These are phyloP conservation scores for Arthrobotrys megalospora DNA, from an alignment of 2,329 filamentous ascomycete species.

Conservation along the genomic window DNA sequence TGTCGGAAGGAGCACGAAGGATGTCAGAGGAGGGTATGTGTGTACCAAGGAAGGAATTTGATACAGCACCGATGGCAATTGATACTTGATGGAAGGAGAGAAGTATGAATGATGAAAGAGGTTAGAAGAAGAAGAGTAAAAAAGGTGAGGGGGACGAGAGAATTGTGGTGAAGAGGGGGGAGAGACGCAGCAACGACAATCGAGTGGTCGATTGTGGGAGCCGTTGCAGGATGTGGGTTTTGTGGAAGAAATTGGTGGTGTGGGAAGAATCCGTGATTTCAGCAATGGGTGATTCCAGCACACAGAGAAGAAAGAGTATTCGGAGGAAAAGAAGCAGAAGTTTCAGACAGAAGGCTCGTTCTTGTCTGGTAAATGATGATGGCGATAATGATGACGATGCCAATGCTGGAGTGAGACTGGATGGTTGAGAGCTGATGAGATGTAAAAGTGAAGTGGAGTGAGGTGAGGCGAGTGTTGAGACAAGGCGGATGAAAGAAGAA, in stretches of 20 bases:
- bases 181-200: background rate
- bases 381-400: background rate
- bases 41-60: background rate
- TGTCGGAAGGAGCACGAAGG: no score
- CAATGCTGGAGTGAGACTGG: background rate
- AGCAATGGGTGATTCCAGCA: slow-evolving; percentile 9
- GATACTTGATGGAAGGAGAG: background rate
- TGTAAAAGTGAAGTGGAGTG: background rate
- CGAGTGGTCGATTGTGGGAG: background rate
- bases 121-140: background rate
- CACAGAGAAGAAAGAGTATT: background rate
- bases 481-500: background rate
- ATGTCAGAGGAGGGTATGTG: background rate
- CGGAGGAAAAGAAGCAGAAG: background rate
- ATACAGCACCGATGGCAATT: background rate
- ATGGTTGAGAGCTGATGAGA: slow-evolving; percentile 1
- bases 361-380: background rate
- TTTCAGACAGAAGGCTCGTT: background rate
- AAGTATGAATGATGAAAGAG: background rate
- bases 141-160: background rate
- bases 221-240: background rate
- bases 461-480: slow-evolving; percentile 5
- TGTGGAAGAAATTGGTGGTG: background rate
- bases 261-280: background rate
- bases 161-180: no score